Conservation (phyloP, 129 eudicot genomes). For the Lactuca sativa region DNA sequence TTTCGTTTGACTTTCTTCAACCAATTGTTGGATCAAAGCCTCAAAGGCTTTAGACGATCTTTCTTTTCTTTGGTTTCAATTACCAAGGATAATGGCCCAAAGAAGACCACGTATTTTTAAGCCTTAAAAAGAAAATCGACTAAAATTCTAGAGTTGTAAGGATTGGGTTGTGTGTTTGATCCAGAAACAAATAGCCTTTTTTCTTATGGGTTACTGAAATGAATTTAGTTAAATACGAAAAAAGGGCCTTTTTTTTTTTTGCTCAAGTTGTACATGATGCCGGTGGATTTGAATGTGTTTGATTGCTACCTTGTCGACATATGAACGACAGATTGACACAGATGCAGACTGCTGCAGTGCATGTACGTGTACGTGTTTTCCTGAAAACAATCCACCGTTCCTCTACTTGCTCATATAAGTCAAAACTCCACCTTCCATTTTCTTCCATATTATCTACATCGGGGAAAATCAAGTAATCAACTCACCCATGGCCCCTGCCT, state of each 20-base stretch:
- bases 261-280: not conserved
- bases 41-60: not conserved
- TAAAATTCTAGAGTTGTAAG: not conserved
- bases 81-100: not conserved
- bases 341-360: conserved; percentile 11
- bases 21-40: not conserved
- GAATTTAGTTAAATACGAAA: no score
- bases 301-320: conserved; percentile 6
- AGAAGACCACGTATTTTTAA: not conserved
- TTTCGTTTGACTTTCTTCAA: no score
- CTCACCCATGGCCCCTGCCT: not conserved
- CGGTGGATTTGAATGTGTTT: not conserved
- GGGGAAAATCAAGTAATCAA: not conserved
- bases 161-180: not conserved
- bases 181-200: not conserved
- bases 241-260: not conserved
- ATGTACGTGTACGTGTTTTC: not conserved
- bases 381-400: conserved; percentile 1
- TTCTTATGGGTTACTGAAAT: not conserved
- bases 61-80: not conserved
- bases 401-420: conserved; percentile 16
- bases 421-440: not conserved
- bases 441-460: conserved; percentile 5
- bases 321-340: not conserved
- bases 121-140: not conserved